phyloP scores from a whole-genome alignment of 2,329 filamentous ascomycete species.

The Hymenoscyphus fraxineus region DNA sequence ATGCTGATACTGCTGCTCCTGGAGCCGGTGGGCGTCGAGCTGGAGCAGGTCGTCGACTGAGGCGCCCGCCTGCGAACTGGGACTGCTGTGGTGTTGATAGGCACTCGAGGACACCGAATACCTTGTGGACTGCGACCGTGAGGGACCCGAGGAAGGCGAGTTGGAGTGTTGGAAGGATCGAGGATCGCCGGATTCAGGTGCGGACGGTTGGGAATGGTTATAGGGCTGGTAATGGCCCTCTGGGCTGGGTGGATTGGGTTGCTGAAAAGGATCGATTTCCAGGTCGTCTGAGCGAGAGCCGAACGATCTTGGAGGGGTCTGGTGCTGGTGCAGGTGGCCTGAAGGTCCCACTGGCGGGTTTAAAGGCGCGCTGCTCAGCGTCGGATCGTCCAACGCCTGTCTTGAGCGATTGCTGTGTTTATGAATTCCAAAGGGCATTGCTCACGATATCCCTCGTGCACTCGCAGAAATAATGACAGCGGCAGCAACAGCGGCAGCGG shows the following conservation, averaged over 20 bases:
- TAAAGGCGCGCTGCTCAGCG: slow-evolving; percentile 1
- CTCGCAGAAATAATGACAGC: background rate
- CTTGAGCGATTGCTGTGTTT: slow-evolving; percentile 35
- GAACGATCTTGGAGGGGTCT: background rate
- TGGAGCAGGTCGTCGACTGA: slow-evolving; percentile 28
- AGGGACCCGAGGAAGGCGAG: slow-evolving; percentile 16
- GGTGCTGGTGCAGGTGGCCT: background rate
- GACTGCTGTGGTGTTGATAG: slow-evolving; percentile 22
- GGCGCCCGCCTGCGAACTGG: slow-evolving; percentile 16
- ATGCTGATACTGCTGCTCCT: slow-evolving; percentile 18
- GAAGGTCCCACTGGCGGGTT: background rate
- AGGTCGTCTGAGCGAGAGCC: background rate
- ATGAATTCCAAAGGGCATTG: slow-evolving; percentile 34
- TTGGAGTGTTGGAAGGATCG: slow-evolving; percentile 21
- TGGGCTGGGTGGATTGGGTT: background rate
- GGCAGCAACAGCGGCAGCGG: background rate
- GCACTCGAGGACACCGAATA: slow-evolving; percentile 18
- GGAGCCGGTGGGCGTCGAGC: slow-evolving; percentile 23
- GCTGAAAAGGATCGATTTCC: background rate
- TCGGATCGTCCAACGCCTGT: slow-evolving; percentile 32
- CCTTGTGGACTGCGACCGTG: slow-evolving; percentile 30
- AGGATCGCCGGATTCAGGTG: slow-evolving; percentile 22
- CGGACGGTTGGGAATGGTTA: slow-evolving; percentile 26
- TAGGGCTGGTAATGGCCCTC: slow-evolving; percentile 21
- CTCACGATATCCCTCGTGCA: slow-evolving; percentile 12